A percentile compares a stretch with the other conserved stretches of the same genome.
phyloP scores from a whole-genome alignment of 2,329 filamentous ascomycete species.

The Colletotrichum chrysophilum region DNA sequence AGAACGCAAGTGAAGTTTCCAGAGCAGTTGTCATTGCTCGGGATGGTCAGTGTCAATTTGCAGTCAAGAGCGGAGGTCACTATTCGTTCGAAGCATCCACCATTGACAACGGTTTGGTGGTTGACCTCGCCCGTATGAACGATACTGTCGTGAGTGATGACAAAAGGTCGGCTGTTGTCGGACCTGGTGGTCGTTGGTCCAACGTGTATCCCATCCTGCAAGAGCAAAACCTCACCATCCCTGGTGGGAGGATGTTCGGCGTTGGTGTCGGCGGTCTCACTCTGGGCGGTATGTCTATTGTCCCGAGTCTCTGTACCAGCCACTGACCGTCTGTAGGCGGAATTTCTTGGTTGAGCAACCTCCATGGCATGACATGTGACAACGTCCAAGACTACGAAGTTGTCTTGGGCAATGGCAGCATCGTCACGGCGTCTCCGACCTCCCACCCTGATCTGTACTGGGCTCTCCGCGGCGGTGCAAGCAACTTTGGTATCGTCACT shows the following conservation, averaged over 20 bases:
- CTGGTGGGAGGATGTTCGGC: constrained; percentile 41
- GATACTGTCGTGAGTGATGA: constrained; percentile 32
- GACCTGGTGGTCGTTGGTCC: constrained; percentile 43
- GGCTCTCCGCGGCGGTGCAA: constrained; percentile 49
- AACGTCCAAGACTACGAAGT: constrained; percentile 43
- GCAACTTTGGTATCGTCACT: constrained; percentile 43
- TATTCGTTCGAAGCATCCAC: constrained; percentile 44
- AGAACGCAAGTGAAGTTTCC: constrained; percentile 20
- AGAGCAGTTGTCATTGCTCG: neutral
- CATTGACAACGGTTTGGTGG: constrained; percentile 36
- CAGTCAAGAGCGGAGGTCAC: constrained; percentile 52
- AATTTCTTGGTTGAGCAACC: constrained; percentile 45
- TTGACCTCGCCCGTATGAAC: constrained; percentile 42
- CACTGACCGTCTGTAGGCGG: constrained; percentile 33
- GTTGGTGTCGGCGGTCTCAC: constrained; percentile 47
- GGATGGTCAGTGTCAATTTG: constrained; percentile 31
- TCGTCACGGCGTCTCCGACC: constrained; percentile 39
- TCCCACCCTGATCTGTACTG: constrained; percentile 45
- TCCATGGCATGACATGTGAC: constrained; percentile 45
- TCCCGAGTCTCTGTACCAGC: too few species aligned
- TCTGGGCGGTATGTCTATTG: constrained; percentile 31
- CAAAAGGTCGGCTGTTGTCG: constrained; percentile 35
- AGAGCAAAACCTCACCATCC: constrained; percentile 33
- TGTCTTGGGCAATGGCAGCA: constrained; percentile 41
- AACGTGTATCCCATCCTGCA: constrained; percentile 42